These are phyloP conservation scores for Volvox reticuliferus DNA, from an alignment of 139 green algal genomes.

Conservation along the genomic window DNA sequence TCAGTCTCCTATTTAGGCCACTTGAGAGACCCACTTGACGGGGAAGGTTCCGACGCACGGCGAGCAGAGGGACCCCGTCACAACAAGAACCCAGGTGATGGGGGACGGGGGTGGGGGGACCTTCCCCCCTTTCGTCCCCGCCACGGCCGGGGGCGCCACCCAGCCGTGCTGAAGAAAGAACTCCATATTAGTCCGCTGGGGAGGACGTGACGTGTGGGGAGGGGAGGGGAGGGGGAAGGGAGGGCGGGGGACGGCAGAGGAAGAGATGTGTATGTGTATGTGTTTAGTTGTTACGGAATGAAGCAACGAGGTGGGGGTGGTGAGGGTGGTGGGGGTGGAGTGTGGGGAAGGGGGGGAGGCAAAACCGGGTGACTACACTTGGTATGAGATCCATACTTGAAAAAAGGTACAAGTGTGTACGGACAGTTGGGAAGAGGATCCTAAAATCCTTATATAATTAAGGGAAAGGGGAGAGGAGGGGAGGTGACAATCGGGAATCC, in stretches of 20 bases:
- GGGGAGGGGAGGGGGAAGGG: background rate
- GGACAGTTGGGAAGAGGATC: no score
- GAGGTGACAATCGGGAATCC: no score
- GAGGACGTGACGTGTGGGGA: background rate
- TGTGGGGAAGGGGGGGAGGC: no score
- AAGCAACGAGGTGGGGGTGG: background rate
- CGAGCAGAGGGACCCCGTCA: constrained; percentile 70
- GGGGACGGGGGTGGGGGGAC: no score
- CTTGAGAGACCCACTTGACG: constrained; percentile 40
- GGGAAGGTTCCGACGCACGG: constrained; percentile 68
- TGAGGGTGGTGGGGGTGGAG: background rate
- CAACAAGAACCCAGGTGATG: constrained; percentile 59
- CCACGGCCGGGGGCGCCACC: constrained; percentile 18
- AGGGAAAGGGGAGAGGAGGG: no score
- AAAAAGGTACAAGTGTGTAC: no score
- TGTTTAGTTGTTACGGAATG: no score
- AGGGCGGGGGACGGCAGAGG: background rate
- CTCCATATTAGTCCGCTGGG: constrained; percentile 66
- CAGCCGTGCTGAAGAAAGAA: constrained; percentile 77
- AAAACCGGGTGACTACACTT: background rate
- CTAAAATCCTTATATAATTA: no score
- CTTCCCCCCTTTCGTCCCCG: background rate
- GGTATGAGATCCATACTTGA: background rate
- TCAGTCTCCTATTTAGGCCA: no score
- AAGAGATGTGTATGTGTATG: background rate